Base-by-base conservation (phyloP, 805 yeast genomes). In the Kazachstania africana region DNA sequence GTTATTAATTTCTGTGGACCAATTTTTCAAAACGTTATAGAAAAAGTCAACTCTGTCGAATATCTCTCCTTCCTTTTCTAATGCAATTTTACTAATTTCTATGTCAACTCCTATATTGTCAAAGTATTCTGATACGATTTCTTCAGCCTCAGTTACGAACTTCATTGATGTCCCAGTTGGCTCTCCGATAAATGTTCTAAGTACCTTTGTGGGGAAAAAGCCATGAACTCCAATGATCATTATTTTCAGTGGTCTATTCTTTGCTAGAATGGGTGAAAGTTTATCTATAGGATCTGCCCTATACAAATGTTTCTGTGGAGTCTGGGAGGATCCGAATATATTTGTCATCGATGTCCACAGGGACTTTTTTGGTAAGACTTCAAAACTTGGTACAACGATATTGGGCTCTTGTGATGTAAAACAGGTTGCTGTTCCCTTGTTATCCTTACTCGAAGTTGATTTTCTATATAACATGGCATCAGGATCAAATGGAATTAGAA, bases 161-260 rank as follows among this genome's bases (percentile, higher is more conserved):
- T 79, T 78, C 28, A 78, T 66, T 0, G 97, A 88, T 0, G 98
- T 88, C 0, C 98, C 98, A 14, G 93, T 91, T 4, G 98, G 98
- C 39, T 87, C 85, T 2, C 98, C 98, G 31, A 88, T 75, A 12
- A 88, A 48, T 1, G 94, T 85, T 31, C 98, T 60, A 8, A 91
- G 63, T 66, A 84, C 75, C 39, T 70, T 72, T 2, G 84, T 80
- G 0, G 98, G 98, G 60, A 91, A 88, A 48, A 87, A 88, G 1
- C 98, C 98, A 59, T 88, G 98, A 2, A 88, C 87, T 0, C 98
- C 98, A 36, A 88, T 73, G 22, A 91, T 78, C 19, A 88, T 66
- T 0, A 81, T 81, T 39, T 75, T 72, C 35, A 70, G 69, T 23
- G 72, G 62, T 29, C 37, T 40, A 12, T 33, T 36, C 4, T 36